A percentile compares a stretch with the other conserved stretches of the same genome.
Conservation (phyloP, 345 rosid genomes). For the Triadica sebifera region DNA sequence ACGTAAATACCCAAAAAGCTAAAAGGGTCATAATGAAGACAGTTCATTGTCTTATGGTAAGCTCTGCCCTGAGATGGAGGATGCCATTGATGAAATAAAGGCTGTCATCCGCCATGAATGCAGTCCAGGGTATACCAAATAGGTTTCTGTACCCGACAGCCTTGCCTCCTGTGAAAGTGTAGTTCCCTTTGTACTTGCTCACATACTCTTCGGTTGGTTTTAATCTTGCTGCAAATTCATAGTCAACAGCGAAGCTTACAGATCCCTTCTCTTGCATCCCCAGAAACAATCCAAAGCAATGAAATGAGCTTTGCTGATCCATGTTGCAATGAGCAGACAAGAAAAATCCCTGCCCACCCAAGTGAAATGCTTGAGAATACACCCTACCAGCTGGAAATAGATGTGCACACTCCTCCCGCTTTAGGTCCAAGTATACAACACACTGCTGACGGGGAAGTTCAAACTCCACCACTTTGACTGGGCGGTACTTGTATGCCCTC, state of each 20-base stretch:
- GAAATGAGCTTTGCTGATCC: constrained; percentile 56
- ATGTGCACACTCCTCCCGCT: constrained; percentile 54
- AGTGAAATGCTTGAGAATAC: constrained; percentile 67
- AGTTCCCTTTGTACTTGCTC: constrained; percentile 53
- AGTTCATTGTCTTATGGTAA: constrained; percentile 53
- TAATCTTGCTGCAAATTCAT: constrained; percentile 69
- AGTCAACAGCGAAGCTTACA: constrained; percentile 51
- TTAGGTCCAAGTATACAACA: constrained; percentile 77
- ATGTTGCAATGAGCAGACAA: constrained; percentile 65
- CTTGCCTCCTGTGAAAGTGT: constrained; percentile 56
- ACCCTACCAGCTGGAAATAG: constrained; percentile 56
- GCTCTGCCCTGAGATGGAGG: constrained; percentile 82
- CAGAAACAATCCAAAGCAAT: constrained; percentile 73
- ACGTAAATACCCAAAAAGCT: neutral
- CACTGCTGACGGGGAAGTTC: constrained; percentile 67
- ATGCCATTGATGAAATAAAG: constrained; percentile 59
- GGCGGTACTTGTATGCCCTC: constrained; percentile 66
- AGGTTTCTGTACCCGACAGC: constrained; percentile 63
- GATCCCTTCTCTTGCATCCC: constrained; percentile 69
- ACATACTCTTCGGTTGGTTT: constrained; percentile 57
- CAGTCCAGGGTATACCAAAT: constrained; percentile 54
- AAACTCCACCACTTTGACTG: constrained; percentile 73
- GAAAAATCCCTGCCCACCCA: constrained; percentile 69
- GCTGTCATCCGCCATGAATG: constrained; percentile 57
- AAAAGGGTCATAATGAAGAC: neutral